Percentiles rank a stretch among this genome's conserved stretches.
Conservation (phyloP, 2,329 filamentous ascomycete species). For the Penicillium sp. region DNA sequence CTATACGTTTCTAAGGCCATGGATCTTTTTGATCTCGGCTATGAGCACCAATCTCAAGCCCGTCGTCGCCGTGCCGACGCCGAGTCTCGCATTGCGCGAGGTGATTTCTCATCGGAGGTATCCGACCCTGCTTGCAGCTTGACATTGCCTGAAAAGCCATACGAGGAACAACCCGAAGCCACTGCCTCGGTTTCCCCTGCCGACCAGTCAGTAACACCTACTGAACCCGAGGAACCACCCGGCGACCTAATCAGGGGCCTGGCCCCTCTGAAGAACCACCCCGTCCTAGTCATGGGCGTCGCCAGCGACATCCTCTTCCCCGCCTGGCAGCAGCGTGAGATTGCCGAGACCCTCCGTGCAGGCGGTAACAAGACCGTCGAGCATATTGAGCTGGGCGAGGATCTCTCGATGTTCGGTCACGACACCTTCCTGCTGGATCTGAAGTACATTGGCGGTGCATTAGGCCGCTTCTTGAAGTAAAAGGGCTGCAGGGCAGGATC, state of each 20-base stretch:
- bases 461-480: constrained; percentile 77
- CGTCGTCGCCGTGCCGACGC: constrained; percentile 67
- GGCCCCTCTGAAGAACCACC: constrained; percentile 72
- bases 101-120: constrained; percentile 39
- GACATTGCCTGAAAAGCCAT: constrained; percentile 80
- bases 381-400: constrained; percentile 90
- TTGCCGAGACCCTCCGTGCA: constrained; percentile 79
- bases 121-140: constrained; percentile 71
- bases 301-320: constrained; percentile 96
- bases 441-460: constrained; percentile 84
- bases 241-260: constrained; percentile 81
- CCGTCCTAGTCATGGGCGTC: constrained; percentile 88
- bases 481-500: neutral
- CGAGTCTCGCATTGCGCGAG: constrained; percentile 62
- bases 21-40: constrained; percentile 94
- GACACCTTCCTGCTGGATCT: constrained; percentile 95
- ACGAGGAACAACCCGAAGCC: constrained; percentile 78
- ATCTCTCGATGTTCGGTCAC: constrained; percentile 93
- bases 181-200: constrained; percentile 45
- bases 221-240: constrained; percentile 61
- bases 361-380: constrained; percentile 81
- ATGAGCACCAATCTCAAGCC: constrained; percentile 69
- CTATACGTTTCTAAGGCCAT: constrained; percentile 98
- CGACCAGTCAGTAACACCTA: constrained; percentile 37
- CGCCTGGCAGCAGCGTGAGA: constrained; percentile 95